These are phyloP conservation scores for Aspergillus unguis DNA, from an alignment of 2,329 filamentous ascomycete genomes.

Conservation along the genomic window DNA sequence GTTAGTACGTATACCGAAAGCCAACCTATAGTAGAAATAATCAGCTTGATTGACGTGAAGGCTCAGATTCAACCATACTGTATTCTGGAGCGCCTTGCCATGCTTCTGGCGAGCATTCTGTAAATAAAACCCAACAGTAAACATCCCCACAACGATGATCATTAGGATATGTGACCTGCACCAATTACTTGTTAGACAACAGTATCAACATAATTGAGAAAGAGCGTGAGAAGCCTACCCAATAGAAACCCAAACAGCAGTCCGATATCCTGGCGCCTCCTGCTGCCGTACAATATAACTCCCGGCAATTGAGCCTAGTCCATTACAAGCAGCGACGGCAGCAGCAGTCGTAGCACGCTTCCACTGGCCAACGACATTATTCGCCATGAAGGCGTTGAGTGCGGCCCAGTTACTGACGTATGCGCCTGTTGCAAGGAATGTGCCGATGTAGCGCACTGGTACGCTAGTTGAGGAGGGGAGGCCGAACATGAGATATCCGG, in stretches of 20 bases:
- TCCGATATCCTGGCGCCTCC: slow-evolving; percentile 62
- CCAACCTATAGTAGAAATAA: background rate
- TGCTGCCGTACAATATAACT: slow-evolving; percentile 62
- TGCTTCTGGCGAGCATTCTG: slow-evolving; percentile 50
- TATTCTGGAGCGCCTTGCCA: slow-evolving; percentile 52
- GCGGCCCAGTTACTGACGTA: slow-evolving; percentile 69
- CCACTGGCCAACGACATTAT: slow-evolving; percentile 64
- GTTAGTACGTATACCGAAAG: slow-evolving; percentile 9
- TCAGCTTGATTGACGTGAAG: background rate
- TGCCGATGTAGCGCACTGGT: slow-evolving; percentile 61
- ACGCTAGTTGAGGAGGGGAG: slow-evolving; percentile 54
- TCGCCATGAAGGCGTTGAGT: slow-evolving; percentile 60
- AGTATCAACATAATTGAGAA: background rate
- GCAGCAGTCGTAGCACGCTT: slow-evolving; percentile 62
- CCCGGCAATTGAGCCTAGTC: slow-evolving; percentile 62
- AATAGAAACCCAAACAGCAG: slow-evolving; percentile 66
- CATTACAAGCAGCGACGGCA: slow-evolving; percentile 59
- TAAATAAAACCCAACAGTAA: slow-evolving; percentile 53
- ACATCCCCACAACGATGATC: slow-evolving; percentile 51
- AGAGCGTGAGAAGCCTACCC: slow-evolving; percentile 34
- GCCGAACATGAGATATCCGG: slow-evolving; percentile 64
- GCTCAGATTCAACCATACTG: slow-evolving; percentile 19
- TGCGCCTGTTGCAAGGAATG: slow-evolving; percentile 64
- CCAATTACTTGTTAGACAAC: background rate
- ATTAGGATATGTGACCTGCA: slow-evolving; percentile 57